Conservation (phyloP, 768 basidiomycete species). For the Cystobasidium ongulense region DNA sequence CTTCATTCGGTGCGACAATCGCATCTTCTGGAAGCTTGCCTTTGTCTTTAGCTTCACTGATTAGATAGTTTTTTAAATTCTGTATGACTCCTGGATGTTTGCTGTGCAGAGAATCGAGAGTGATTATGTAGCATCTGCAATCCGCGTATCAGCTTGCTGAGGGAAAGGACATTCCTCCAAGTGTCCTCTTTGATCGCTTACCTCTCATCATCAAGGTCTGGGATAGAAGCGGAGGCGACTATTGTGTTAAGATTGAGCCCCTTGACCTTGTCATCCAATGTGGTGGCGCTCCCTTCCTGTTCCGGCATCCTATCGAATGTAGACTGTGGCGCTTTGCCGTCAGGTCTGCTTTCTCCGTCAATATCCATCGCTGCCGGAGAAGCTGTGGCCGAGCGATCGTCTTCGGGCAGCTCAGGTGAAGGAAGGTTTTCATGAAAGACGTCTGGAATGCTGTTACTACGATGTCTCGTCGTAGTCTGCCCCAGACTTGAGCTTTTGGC, state of each 20-base stretch:
- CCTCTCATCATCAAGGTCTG: background rate
- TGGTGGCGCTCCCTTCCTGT: too few species aligned
- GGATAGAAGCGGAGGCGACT: background rate
- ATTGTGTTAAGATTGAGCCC: background rate
- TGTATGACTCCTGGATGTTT: slow-evolving; percentile 61
- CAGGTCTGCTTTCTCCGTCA: background rate
- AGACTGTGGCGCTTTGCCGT: background rate
- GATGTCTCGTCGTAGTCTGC: too few species aligned
- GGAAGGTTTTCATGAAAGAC: background rate
- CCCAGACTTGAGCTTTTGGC: too few species aligned
- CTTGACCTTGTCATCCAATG: background rate
- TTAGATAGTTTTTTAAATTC: slow-evolving; percentile 61
- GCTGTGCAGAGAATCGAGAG: slow-evolving; percentile 76
- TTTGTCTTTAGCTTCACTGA: slow-evolving; percentile 70
- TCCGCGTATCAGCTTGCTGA: background rate
- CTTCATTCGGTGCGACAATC: slow-evolving; percentile 40
- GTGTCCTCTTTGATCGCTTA: background rate
- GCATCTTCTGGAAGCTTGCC: slow-evolving; percentile 43
- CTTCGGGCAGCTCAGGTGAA: background rate
- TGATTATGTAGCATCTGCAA: slow-evolving; percentile 68
- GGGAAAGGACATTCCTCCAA: too few species aligned
- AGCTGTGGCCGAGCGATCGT: background rate
- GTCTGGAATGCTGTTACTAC: too few species aligned
- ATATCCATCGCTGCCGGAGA: background rate
- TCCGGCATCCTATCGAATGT: too few species aligned